Percentiles rank a stretch among this genome's conserved stretches.
These are phyloP conservation scores for Globisporangium spinosum DNA, from an alignment of 352 stramenopile genomes.

Conservation along the genomic window DNA sequence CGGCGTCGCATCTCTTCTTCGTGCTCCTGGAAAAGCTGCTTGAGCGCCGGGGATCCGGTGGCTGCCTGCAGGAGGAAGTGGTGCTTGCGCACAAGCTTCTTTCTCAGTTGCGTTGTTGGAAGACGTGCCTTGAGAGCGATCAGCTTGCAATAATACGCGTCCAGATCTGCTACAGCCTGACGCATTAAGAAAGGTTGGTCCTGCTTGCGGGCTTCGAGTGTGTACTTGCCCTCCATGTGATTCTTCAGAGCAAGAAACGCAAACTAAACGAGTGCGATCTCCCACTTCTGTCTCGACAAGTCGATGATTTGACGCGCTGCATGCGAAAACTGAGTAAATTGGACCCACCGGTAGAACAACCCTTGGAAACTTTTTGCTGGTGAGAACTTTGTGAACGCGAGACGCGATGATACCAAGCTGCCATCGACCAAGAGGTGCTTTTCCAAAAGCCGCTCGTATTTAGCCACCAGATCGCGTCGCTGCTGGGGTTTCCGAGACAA, in stretches of 20 bases:
- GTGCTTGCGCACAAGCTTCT: constrained; percentile 23
- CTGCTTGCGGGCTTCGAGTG: constrained; percentile 22
- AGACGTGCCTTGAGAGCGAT: constrained; percentile 31
- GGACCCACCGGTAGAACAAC: constrained; percentile 54
- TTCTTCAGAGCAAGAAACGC: constrained; percentile 41
- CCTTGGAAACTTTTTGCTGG: constrained; percentile 43
- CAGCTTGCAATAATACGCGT: constrained; percentile 49
- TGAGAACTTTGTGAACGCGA: constrained; percentile 39
- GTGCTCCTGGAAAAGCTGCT: constrained; percentile 65
- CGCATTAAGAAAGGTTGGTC: constrained; percentile 35
- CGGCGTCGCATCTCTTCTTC: constrained; percentile 51
- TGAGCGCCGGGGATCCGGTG: constrained; percentile 59
- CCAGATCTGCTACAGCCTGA: constrained; percentile 40
- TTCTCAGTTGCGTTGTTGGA: constrained; percentile 27
- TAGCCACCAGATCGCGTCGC: constrained; percentile 30
- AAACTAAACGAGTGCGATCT: constrained; percentile 32
- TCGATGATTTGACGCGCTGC: constrained; percentile 22
- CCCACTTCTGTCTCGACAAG: constrained; percentile 27
- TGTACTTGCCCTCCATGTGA: constrained; percentile 46
- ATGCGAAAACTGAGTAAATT: constrained; percentile 43
- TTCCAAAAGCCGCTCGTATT: constrained; percentile 41
- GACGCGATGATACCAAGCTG: constrained; percentile 26
- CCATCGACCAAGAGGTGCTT: constrained; percentile 28
- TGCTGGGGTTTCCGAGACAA: constrained; percentile 35
- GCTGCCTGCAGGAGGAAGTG: constrained; percentile 32